Evolutionary conservation across 2,329 filamentous ascomycete species (phyloP).

Genomic region (Microdochium bolleyi): DNA sequence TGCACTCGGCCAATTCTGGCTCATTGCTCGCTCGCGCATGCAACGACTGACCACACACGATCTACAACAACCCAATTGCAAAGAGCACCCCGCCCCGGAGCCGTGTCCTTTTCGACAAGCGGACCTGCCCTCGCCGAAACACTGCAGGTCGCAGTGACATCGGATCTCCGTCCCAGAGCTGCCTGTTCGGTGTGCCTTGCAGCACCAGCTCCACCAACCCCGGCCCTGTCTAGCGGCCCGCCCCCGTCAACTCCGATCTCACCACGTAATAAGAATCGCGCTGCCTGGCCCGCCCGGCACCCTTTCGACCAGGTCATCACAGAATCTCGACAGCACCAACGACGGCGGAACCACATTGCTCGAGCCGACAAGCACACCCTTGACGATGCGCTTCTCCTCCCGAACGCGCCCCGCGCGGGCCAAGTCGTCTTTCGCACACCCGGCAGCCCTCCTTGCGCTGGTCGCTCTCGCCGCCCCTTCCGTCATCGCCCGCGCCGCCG

Average conservation of each 20-base stretch:
- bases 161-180: too few relatives aligned
- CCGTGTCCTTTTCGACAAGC: too few relatives aligned
- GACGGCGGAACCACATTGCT: neutral
- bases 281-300: neutral
- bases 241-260: too few relatives aligned
- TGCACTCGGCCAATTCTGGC: too few relatives aligned
- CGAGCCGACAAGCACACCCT: neutral
- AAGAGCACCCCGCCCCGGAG: too few relatives aligned
- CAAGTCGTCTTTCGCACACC: neutral
- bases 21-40: too few relatives aligned
- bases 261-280: neutral
- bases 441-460: conserved; percentile 13
- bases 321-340: neutral
- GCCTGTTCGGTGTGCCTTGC: too few relatives aligned
- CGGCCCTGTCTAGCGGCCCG: too few relatives aligned
- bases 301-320: neutral
- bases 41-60: too few relatives aligned
- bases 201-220: too few relatives aligned
- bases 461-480: conserved; percentile 26
- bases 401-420: conserved; percentile 7
- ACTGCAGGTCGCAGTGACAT: neutral
- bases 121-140: neutral
- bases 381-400: conserved; percentile 16
- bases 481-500: conserved; percentile 19
- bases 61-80: too few relatives aligned